Base-by-base conservation (phyloP, 2,329 filamentous ascomycete species). In the Mycocentrospora acerina region DNA sequence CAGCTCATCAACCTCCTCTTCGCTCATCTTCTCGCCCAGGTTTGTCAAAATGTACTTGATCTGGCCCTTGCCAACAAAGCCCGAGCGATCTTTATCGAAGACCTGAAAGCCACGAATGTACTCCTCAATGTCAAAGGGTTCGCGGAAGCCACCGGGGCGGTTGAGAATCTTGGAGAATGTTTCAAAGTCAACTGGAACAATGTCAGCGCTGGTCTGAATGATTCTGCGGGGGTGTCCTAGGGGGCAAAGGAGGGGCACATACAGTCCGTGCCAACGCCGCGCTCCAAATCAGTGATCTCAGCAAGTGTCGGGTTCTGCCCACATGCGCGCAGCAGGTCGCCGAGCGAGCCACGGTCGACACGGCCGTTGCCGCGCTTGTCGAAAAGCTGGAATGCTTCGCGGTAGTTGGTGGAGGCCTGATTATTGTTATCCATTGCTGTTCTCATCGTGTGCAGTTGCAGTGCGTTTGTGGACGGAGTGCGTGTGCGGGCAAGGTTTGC, bases 21-120 rank as follows among this genome's bases (percentile, higher is more conserved):
- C 91, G 46, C 86, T 88, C 90, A 98, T 96, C 80, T 97, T 97
- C 84, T 98, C 93, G 61, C 93, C 93, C 60, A 98, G 74, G 69
- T 97, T 97, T 40, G 93, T 98, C 63, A 98, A 74, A 68, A 98
- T 91, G 75, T 98, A 98, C 73, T 95, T 88, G 70, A 98, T 81
- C 75, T 98, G 93, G 42, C 93, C 93, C 51, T 97, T 91, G 40
- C 91, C 93, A 67, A 98, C 97, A 71, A 90, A 96, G 35, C 93
- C 93, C 44, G 90, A 95, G 82, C 95, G 86, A 69, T 98, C 93
- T 75, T 98, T 98, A 74, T 98, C 93, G 62, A 98, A 98, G 37
- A 98, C 93, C 72, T 98, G 93, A 78, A 98, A 98, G 39, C 93
- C 93, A 48, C 91, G 88, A 72, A 91, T 95, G 75, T 98, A 98